These are phyloP conservation scores for Cryptococcus floricola DNA, from an alignment of 1,284 basidiomycete species.

Conservation along the genomic window DNA sequence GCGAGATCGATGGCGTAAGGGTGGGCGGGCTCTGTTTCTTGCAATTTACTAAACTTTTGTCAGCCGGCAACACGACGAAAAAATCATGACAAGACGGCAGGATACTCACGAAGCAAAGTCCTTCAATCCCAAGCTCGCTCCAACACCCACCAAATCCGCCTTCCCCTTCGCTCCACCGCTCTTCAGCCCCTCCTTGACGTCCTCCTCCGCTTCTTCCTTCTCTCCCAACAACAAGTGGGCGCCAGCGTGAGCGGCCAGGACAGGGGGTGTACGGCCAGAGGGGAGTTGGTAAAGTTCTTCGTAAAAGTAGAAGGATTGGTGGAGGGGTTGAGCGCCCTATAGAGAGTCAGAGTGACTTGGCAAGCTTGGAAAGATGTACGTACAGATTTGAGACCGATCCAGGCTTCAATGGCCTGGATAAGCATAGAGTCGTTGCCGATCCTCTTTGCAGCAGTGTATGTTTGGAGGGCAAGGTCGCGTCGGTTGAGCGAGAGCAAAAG, in stretches of 20 bases:
- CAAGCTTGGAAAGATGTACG: constrained; percentile 36
- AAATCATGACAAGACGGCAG: neutral
- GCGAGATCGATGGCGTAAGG: constrained; percentile 42
- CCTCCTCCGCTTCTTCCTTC: constrained; percentile 74
- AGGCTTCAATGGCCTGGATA: constrained; percentile 82
- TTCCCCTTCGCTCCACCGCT: constrained; percentile 55
- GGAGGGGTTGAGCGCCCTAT: constrained; percentile 52
- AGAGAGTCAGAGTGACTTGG: neutral
- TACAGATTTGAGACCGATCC: constrained; percentile 75
- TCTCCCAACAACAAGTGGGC: constrained; percentile 77
- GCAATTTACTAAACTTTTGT: constrained; percentile 29
- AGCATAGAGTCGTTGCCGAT: constrained; percentile 86
- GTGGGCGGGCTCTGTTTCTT: constrained; percentile 28
- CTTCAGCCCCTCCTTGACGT: constrained; percentile 71
- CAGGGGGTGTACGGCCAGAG: constrained; percentile 62
- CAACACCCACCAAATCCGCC: constrained; percentile 69
- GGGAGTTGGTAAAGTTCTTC: constrained; percentile 87
- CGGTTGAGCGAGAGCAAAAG: constrained; percentile 81
- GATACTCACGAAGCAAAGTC: constrained; percentile 62
- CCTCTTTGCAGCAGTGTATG: constrained; percentile 72
- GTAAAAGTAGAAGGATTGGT: constrained; percentile 77
- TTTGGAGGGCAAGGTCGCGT: constrained; percentile 76
- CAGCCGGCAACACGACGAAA: neutral
- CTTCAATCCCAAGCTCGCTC: constrained; percentile 58
- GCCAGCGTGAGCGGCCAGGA: constrained; percentile 78